phyloP scores from a whole-genome alignment of 2,329 filamentous ascomycete genomes.

The Cladobotryum mycophilum region DNA sequence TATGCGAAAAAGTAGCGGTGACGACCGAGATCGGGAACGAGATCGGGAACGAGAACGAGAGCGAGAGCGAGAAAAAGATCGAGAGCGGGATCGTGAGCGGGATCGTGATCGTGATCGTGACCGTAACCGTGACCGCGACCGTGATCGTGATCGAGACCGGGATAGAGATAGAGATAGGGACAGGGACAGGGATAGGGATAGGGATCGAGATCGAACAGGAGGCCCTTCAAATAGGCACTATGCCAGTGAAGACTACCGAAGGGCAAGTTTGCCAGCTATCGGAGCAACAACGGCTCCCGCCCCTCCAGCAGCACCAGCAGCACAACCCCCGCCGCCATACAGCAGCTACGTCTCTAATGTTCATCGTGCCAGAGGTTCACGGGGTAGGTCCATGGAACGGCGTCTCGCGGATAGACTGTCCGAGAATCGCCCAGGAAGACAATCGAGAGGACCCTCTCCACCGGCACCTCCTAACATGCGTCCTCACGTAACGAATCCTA shows the following conservation, averaged over 20 bases:
- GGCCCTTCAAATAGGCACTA: slow-evolving; percentile 42
- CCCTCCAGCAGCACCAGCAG: slow-evolving; percentile 15
- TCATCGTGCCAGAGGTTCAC: slow-evolving; percentile 36
- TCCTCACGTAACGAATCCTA: slow-evolving; percentile 12
- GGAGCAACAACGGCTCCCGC: not conserved
- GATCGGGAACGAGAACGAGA: not conserved
- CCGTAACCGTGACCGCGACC: not conserved
- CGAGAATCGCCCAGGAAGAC: slow-evolving; percentile 31
- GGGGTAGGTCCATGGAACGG: slow-evolving; percentile 40
- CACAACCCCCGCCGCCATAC: slow-evolving; percentile 23
- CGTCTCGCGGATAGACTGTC: slow-evolving; percentile 46
- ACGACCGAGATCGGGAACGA: not conserved
- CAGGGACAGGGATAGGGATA: not conserved
- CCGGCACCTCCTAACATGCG: slow-evolving; percentile 14
- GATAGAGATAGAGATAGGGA: not conserved
- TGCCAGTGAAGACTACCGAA: slow-evolving; percentile 54
- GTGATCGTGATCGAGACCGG: not conserved
- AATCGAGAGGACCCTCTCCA: slow-evolving; percentile 3
- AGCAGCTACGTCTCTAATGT: slow-evolving; percentile 35
- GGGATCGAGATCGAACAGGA: not conserved
- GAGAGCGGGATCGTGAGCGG: not conserved
- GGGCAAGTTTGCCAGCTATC: slow-evolving; percentile 22
- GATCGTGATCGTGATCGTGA: not conserved
- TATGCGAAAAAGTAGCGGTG: not conserved
- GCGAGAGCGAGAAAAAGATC: not conserved